Conservation (phyloP, 2,329 filamentous ascomycete genomes). For the Diaporthe sp. region DNA sequence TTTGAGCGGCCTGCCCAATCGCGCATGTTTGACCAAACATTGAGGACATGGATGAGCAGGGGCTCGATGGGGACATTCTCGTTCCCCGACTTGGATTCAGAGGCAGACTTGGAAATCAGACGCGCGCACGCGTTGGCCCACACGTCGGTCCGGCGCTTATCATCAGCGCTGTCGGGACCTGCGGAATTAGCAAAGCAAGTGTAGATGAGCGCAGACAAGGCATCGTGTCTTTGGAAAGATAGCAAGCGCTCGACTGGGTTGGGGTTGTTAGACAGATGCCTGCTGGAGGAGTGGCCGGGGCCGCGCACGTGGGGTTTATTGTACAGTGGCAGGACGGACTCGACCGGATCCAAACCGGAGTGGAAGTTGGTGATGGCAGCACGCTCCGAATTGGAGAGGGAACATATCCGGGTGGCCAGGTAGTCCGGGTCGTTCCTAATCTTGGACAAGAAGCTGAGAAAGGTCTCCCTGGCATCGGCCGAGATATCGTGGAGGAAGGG, state of each 20-base stretch:
- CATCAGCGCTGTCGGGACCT: conserved; percentile 84
- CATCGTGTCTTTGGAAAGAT: conserved; percentile 90
- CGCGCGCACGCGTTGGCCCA: conserved; percentile 92
- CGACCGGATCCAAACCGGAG: conserved; percentile 82
- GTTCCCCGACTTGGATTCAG: conserved; percentile 77
- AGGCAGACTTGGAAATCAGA: conserved; percentile 82
- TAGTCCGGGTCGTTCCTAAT: conserved; percentile 91
- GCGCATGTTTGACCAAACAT: conserved; percentile 87
- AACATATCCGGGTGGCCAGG: conserved; percentile 83
- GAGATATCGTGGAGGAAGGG: conserved; percentile 82
- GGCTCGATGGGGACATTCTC: conserved; percentile 66
- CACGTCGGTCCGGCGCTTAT: conserved; percentile 81
- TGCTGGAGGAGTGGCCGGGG: conserved; percentile 45
- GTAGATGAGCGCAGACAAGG: conserved; percentile 86
- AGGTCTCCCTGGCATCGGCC: conserved; percentile 77
- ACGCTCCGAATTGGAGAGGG: conserved; percentile 81
- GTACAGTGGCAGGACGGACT: conserved; percentile 84
- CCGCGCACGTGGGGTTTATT: conserved; percentile 61
- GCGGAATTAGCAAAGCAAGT: conserved; percentile 91
- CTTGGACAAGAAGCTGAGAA: conserved; percentile 84
- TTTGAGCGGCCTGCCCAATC: conserved; percentile 92
- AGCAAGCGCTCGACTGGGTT: conserved; percentile 85
- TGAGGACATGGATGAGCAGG: conserved; percentile 85
- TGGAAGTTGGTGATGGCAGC: conserved; percentile 82
- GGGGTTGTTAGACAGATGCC: conserved; percentile 51